phyloP scores from a whole-genome alignment of 1,284 basidiomycete species.

The Pseudomicrostroma phylloplanum region DNA sequence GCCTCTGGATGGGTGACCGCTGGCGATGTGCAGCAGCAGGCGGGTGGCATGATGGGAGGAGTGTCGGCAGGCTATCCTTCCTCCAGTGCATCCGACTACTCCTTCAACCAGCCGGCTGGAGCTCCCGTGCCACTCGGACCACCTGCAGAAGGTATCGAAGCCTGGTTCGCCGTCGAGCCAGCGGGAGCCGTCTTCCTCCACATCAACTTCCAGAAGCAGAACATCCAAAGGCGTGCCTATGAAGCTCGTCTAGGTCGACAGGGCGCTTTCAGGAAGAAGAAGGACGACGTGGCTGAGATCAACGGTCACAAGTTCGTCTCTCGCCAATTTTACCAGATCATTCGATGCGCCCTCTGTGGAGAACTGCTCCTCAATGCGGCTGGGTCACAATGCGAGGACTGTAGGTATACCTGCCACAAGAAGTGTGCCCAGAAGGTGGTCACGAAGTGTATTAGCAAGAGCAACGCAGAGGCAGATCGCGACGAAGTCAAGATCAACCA shows the following conservation, averaged over 20 bases:
- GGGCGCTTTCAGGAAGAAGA: conserved; percentile 93
- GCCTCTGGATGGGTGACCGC: conserved; percentile 44
- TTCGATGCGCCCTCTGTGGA: conserved; percentile 94
- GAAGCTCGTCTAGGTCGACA: conserved; percentile 87
- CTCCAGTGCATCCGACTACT: conserved; percentile 17
- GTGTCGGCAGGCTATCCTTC: conserved; percentile 13
- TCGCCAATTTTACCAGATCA: conserved; percentile 90
- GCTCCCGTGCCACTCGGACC: conserved; percentile 29
- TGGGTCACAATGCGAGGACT: conserved; percentile 98
- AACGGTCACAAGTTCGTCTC: conserved; percentile 98
- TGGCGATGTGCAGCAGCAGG: conserved; percentile 33
- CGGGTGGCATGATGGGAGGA: conserved; percentile 9
- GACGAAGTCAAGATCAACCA: conserved; percentile 99
- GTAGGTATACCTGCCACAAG: conserved; percentile 97
- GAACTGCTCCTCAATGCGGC: conserved; percentile 95
- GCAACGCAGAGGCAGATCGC: conserved; percentile 76
- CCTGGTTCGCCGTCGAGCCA: conserved; percentile 96
- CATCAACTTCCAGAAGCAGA: conserved; percentile 48
- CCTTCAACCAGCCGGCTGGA: conserved; percentile 32
- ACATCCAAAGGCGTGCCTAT: conserved; percentile 80
- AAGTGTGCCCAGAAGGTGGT: conserved; percentile 97
- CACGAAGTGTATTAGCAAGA: conserved; percentile 98
- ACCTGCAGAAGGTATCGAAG: conserved; percentile 72
- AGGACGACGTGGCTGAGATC: conserved; percentile 98
- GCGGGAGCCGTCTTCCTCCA: conserved; percentile 70